Base-by-base conservation (phyloP, 805 yeast species). In the Candida adriatica region DNA sequence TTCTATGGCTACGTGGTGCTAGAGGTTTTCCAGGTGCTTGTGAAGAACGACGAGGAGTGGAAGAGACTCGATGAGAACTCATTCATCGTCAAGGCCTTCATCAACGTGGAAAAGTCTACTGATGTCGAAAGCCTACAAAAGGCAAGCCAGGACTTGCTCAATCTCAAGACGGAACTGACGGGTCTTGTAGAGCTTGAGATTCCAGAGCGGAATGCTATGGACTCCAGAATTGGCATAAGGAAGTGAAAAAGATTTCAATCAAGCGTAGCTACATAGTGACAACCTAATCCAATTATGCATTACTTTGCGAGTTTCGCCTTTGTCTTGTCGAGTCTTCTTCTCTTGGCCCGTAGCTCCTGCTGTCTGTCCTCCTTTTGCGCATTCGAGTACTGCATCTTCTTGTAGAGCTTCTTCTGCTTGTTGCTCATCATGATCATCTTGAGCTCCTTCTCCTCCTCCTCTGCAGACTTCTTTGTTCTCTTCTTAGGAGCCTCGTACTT, bases 381-480 rank as follows among this genome's bases (percentile, higher is more conserved):
- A 48, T 83, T 75, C 37, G 95, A 90, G 57, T 85, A 79, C 64
- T 86, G 92, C 94, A 90, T 85, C 78, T 83, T 83, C 67, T 82
- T 82, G 70, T 92, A 92, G 45, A 88, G 68, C 59, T 84, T 85
- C 69, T 87, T 83, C 65, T 90, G 95, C 62, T 90, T 92, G 66
- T 87, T 87, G 48, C 90, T 73, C 98, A 92, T 90, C 98, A 92
- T 90, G 53, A 87, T 85, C 79, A 77, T 78, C 68, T 84, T 84
- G 66, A 90, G 74, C 45, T 88, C 92, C 64, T 85, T 84, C 58
- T 87, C 96, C 64, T 75, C 81, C 29, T 73, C 73, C 39, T 66
- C 72, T 42, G 68, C 71, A 37, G 68, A 56, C 30, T 45, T 47
- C 16, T 58, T 49, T 42, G 59, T 59, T 33, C 50, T 51, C 49